A percentile compares a stretch with the other conserved stretches of the same genome.
phyloP scores from a whole-genome alignment of 176 grass and related monocot species.

The Cenchrus purpureus region DNA sequence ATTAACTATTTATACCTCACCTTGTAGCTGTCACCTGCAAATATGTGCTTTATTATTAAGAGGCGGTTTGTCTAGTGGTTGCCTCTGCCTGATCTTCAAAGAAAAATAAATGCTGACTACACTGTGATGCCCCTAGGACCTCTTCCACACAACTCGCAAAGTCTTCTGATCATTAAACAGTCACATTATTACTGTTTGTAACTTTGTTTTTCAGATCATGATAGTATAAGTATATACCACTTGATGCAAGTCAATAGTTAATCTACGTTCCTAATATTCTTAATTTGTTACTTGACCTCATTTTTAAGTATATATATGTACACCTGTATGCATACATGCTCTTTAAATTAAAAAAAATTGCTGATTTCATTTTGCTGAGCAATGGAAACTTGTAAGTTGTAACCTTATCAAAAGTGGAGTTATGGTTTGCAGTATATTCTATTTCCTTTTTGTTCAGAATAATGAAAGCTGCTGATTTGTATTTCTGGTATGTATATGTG shows the following conservation, averaged over 20 bases:
- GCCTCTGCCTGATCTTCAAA: neutral
- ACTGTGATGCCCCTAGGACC: conserved; percentile 6
- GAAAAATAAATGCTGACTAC: neutral
- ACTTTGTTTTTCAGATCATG: conserved; percentile 1
- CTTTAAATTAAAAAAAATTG: neutral
- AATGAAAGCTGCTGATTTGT: conserved; percentile 29
- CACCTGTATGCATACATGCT: neutral
- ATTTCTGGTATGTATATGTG: conserved; percentile 2
- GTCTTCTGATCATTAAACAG: neutral
- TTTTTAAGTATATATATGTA: conserved; percentile 7
- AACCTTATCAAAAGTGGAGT: neutral
- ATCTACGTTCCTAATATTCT: neutral
- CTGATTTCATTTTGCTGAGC: conserved; percentile 1
- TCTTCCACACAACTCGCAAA: conserved; percentile 21
- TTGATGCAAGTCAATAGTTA: neutral
- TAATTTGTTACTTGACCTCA: neutral
- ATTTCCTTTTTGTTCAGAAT: neutral
- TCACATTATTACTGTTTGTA: neutral
- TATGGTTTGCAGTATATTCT: neutral
- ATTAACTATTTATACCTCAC: neutral
- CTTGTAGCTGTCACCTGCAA: neutral
- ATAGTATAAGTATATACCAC: neutral
- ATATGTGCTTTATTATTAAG: neutral
- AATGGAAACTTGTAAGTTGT: neutral
- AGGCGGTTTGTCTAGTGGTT: neutral